Percentiles rank a stretch among this genome's conserved stretches.
These are phyloP conservation scores for Sophora flavescens DNA, from an alignment of 306 rosid genomes.

Conservation along the genomic window DNA sequence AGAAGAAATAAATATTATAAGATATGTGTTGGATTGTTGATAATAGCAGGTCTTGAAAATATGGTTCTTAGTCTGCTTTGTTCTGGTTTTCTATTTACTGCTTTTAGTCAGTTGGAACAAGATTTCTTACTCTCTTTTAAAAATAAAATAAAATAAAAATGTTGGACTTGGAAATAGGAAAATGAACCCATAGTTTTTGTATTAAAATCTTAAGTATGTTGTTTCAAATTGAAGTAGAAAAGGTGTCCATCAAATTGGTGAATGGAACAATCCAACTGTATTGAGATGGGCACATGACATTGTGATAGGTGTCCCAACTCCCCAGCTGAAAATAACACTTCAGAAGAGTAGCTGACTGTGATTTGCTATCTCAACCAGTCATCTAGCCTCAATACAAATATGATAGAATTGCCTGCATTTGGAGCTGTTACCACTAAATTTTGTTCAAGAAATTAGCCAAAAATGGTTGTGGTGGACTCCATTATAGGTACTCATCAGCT, in stretches of 20 bases:
- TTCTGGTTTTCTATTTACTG: neutral
- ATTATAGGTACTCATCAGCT: conserved; percentile 37
- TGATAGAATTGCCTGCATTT: conserved; percentile 45
- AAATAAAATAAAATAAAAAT: too few species aligned
- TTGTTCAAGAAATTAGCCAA: conserved; percentile 42
- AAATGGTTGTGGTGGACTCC: conserved; percentile 41
- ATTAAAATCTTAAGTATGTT: neutral
- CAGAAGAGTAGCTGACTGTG: conserved; percentile 43
- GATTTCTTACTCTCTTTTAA: neutral
- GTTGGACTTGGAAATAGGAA: conserved; percentile 7
- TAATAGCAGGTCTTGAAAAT: neutral
- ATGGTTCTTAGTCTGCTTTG: neutral
- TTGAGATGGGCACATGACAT: conserved; percentile 36
- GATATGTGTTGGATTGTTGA: conserved; percentile 18
- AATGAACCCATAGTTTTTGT: neutral
- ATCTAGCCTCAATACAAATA: conserved; percentile 16
- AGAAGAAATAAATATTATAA: neutral
- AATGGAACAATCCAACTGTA: conserved; percentile 20
- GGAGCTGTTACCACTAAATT: conserved; percentile 41
- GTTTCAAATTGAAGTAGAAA: conserved; percentile 3
- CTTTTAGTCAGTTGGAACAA: neutral
- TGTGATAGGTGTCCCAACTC: conserved; percentile 48
- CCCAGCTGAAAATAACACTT: conserved; percentile 51
- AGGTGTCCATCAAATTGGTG: conserved; percentile 14
- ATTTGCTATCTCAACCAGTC: conserved; percentile 39